Percentiles rank a stretch among this genome's conserved stretches.
Evolutionary conservation across 1,139 yeast species (phyloP).

Genomic region (Kazachstania sp.): DNA sequence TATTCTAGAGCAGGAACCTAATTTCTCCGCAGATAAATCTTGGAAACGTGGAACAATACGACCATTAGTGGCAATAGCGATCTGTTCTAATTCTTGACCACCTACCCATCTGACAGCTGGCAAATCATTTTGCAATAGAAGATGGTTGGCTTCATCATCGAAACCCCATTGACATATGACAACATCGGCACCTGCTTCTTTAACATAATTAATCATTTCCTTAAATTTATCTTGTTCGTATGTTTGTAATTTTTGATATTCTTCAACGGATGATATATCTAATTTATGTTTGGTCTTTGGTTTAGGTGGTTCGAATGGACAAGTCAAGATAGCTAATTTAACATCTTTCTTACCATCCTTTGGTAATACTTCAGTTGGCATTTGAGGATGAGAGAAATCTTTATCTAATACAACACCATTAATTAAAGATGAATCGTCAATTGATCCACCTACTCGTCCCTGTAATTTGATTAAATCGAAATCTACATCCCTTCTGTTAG

Average conservation of each 20-base stretch:
- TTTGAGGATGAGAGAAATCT: slow-evolving; percentile 97
- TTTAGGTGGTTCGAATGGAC: slow-evolving; percentile 99
- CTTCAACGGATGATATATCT: slow-evolving; percentile 87
- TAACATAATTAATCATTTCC: slow-evolving; percentile 83
- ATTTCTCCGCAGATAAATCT: slow-evolving; percentile 71
- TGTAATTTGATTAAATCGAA: slow-evolving; percentile 92
- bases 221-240: slow-evolving; percentile 87
- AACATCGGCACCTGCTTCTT: slow-evolving; percentile 86
- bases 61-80: slow-evolving; percentile 96
- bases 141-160: slow-evolving; percentile 97
- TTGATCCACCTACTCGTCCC: slow-evolving; percentile 91
- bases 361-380: slow-evolving; percentile 62
- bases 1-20: slow-evolving; percentile 81
- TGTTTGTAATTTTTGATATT: slow-evolving; percentile 78
- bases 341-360: slow-evolving; percentile 46
- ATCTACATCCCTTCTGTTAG: slow-evolving; percentile 88
- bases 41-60: slow-evolving; percentile 96
- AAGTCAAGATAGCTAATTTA: slow-evolving; percentile 86
- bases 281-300: slow-evolving; percentile 98
- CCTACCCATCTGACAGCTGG: slow-evolving; percentile 99
- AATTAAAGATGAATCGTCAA: slow-evolving; percentile 76
- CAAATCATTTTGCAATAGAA: slow-evolving; percentile 74
- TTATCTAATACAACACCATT: slow-evolving; percentile 91
- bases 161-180: slow-evolving; percentile 99
- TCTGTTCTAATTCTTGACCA: slow-evolving; percentile 89